Conservation (phyloP, 306 rosid species). For the Ormosia semicastrata region DNA sequence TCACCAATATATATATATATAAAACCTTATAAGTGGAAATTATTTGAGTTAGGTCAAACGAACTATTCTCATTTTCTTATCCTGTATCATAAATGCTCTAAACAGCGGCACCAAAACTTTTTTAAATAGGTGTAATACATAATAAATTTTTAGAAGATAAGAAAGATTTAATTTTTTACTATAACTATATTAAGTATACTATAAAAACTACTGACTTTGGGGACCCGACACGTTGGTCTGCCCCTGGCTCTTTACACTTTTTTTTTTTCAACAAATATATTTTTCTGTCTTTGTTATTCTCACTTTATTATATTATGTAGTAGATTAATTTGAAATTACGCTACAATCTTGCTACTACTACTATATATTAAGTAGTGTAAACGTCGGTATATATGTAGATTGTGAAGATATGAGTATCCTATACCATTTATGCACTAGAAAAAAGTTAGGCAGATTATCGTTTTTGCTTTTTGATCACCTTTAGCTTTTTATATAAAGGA, state of each 20-base stretch:
- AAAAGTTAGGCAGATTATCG: background rate
- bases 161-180: too few species aligned
- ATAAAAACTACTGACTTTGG: background rate
- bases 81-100: background rate
- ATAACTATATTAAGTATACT: too few species aligned
- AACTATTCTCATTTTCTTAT: background rate
- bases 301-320: background rate
- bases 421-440: background rate
- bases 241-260: background rate
- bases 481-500: background rate
- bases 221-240: background rate
- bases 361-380: background rate
- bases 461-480: constrained; percentile 3
- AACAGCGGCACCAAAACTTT: too few species aligned
- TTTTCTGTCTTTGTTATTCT: background rate
- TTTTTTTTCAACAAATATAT: background rate
- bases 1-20: too few species aligned
- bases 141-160: too few species aligned
- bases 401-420: background rate
- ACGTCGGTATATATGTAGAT: background rate
- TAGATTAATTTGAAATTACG: background rate
- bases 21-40: too few species aligned
- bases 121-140: too few species aligned
- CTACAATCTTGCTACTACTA: background rate
- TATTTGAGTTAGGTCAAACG: background rate